Percentiles rank a stretch among this genome's conserved stretches.
These are phyloP conservation scores for Cardamine resedifolia DNA, from an alignment of 345 rosid species.

Conservation along the genomic window DNA sequence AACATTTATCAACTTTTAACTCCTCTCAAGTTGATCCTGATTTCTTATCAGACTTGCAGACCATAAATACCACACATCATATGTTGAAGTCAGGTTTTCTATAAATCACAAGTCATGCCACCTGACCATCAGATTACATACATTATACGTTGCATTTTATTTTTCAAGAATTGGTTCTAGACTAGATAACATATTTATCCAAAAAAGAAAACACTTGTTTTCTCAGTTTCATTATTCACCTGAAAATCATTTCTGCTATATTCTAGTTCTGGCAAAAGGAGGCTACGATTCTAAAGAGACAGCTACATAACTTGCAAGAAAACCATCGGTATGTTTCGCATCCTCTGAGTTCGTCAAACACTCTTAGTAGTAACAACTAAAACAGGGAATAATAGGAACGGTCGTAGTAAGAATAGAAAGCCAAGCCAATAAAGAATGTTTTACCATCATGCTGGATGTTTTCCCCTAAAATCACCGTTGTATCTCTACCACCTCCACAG, in stretches of 20 bases:
- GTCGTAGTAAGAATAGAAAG: not conserved
- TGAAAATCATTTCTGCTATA: conserved; percentile 29
- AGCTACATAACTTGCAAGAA: conserved; percentile 71
- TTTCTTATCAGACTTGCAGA: not conserved
- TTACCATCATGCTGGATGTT: conserved; percentile 16
- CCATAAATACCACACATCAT: not conserved
- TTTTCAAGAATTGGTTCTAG: not conserved
- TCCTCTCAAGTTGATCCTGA: conserved; percentile 1
- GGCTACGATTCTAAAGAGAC: conserved; percentile 66
- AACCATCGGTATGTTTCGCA: conserved; percentile 61
- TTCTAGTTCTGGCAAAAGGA: conserved; percentile 83
- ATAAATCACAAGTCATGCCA: not conserved
- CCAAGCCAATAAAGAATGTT: not conserved
- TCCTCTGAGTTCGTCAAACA: not conserved
- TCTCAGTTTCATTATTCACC: conserved; percentile 3
- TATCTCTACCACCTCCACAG: not conserved
- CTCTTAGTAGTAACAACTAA: not conserved
- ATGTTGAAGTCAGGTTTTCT: not conserved
- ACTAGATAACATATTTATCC: conserved; percentile 5
- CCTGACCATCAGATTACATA: not conserved
- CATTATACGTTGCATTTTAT: not conserved
- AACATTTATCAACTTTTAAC: conserved; percentile 9
- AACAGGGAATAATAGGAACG: not conserved
- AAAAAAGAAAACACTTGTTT: not conserved
- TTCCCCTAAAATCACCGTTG: conserved; percentile 15